Base-by-base conservation (phyloP, 441 rosid genomes). In the Eutrema salsugineum region DNA sequence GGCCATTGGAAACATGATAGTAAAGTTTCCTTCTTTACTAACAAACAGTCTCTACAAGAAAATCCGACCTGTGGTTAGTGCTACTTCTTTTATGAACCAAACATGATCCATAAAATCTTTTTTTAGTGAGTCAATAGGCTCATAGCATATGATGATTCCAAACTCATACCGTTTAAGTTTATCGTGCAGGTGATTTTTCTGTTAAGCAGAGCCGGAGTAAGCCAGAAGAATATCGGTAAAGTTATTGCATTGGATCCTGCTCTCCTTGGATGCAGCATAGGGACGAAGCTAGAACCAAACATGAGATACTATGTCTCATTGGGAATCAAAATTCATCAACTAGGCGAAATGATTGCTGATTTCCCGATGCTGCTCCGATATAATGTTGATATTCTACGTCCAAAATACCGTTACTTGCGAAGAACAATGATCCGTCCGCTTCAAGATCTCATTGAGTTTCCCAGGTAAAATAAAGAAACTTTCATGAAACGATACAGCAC, bases 281-380 rank as follows among this genome's bases (percentile, higher is more conserved):
- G 53, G 49, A 80, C 85, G 28, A 91, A 83, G 75, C 95, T 94
- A n/a, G 96, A 91, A 35, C 80, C 86, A 48, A 87, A 85, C 68
- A 82, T 90, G 76, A 91, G 85, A 73, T 91, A 87, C 56, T 91
- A 82, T 63, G 61, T 87, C 32, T 94, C 97, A 5, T 89, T 91
- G 3, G 97, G 97, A 69, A 90, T 94, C 77, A 77, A 80, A 46
- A 63, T 68, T 48, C 79, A 56, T 55, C 88, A 83, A 46, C 73
- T 94, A 61, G 97, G 97, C 3, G 86, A 84, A 82, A 94, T 94
- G 97, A 80, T 91, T 56, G 91, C 94, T 42, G 96, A 88, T 79
- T 94, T 94, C 78, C 97, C 97, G 24, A 79, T 86, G 96, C 81
- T 94, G 40, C 95, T 91, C 11, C 83, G 93, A 15, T 88, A 94